Conservation (phyloP, 768 basidiomycete species). For the Russula olivacea region DNA sequence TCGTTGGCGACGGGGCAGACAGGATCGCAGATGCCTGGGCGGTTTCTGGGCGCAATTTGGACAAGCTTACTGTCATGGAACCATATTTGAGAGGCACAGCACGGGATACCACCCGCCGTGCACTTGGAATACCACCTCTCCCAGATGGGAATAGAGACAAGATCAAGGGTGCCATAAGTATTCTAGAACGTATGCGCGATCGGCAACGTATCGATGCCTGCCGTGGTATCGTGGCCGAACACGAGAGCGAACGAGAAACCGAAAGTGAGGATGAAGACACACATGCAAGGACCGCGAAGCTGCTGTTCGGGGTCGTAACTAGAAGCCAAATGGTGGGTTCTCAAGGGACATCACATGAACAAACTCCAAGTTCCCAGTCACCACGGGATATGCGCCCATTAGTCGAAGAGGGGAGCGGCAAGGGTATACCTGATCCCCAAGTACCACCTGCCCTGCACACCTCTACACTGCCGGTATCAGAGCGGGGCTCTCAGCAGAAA, state of each 20-base stretch:
- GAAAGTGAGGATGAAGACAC: constrained; percentile 15
- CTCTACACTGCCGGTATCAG: not conserved
- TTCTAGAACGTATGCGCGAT: constrained; percentile 11
- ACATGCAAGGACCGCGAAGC: constrained; percentile 14
- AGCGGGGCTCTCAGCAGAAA: not conserved
- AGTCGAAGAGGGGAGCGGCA: not conserved
- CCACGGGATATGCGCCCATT: not conserved
- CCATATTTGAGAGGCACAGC: constrained; percentile 39
- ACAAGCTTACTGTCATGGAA: constrained; percentile 42
- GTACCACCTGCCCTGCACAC: not conserved
- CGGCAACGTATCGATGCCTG: constrained; percentile 13
- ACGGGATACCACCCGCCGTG: constrained; percentile 30
- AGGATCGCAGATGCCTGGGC: constrained; percentile 51
- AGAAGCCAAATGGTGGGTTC: not conserved
- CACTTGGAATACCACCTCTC: constrained; percentile 3
- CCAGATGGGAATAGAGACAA: not conserved
- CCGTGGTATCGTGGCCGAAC: not conserved
- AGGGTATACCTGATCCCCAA: not conserved
- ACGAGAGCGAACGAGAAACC: constrained; percentile 18
- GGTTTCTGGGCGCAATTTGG: constrained; percentile 40
- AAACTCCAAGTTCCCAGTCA: not conserved
- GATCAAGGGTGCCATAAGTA: constrained; percentile 2
- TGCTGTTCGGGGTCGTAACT: constrained; percentile 11
- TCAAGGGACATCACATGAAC: not conserved
- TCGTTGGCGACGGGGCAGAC: constrained; percentile 48